Base-by-base conservation (phyloP, 78 protist species). In the Capsaspora owczarzaki region DNA sequence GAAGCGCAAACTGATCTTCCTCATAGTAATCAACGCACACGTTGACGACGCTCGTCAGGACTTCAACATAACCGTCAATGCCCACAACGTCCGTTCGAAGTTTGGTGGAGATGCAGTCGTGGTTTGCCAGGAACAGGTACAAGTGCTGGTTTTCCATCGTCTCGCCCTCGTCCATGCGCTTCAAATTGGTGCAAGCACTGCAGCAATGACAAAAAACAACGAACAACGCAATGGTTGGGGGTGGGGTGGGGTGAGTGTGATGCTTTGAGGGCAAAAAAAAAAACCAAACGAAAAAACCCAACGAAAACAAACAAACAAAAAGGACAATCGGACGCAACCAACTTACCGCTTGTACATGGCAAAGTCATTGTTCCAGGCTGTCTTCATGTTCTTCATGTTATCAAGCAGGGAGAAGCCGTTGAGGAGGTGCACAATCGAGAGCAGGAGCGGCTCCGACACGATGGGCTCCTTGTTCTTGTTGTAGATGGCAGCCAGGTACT, bases 351-450 rank as follows among this genome's bases (percentile, higher is more conserved):
- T 93, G 83, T 85, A 91, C 61, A 78, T 35, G 31, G 97, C 53
- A 43, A 90, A 88, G 81, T 93, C 97, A 80, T 93, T 93, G 78
- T 84, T 91, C 61, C 93, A 53, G 79, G 89, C 81, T n/a, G 95
- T 90, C 87, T 93, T 93, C 81, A 85, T 83, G 83, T 92, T 89
- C 80, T 93, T 92, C 53, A 93, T 74, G 35, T 87, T 80, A 78
- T 93, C 95, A 61, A 93, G 81, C 40, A 84, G 31, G 44, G 72
- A 82, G 53, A 93, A 74, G 19, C 74, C 40, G 84, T 93, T 93
- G 25, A 93, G 38, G 16, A 84, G 27, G 35, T 29, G n/a, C 31
- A 83, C 75, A 8, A 85, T 79, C 46, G 79, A 66, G 61, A 43
- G 31, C 33, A 86, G 41, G 33, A 79, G 79, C 1, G 60, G 37